Percentiles rank a stretch among this genome's conserved stretches.
phyloP scores from a whole-genome alignment of 768 basidiomycete species.

The Inosperma sp. region DNA sequence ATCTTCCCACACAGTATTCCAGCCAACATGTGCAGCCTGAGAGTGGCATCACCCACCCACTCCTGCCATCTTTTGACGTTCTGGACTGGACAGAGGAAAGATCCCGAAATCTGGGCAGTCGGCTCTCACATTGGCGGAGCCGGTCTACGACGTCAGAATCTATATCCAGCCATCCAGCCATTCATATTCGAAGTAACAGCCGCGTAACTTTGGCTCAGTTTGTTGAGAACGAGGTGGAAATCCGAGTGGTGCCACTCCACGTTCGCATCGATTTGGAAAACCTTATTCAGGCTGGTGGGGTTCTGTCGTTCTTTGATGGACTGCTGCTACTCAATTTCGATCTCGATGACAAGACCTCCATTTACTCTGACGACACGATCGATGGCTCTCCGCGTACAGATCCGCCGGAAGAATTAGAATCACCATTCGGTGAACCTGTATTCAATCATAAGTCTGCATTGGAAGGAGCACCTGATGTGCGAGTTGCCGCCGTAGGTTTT shows the following conservation, averaged over 20 bases:
- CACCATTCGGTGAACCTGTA: constrained; percentile 2
- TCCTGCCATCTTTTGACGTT: constrained; percentile 53
- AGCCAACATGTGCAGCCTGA: constrained; percentile 39
- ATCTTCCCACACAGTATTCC: constrained; percentile 56
- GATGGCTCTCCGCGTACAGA: background rate
- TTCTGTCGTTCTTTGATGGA: constrained; percentile 38
- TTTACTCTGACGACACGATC: background rate
- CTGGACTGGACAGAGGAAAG: constrained; percentile 57
- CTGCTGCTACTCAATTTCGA: constrained; percentile 5
- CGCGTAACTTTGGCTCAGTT: background rate
- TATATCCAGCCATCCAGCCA: background rate
- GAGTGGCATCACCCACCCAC: constrained; percentile 19
- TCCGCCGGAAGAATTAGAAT: constrained; percentile 1
- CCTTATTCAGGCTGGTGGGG: constrained; percentile 34
- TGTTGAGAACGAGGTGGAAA: constrained; percentile 29
- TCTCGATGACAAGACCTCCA: constrained; percentile 22
- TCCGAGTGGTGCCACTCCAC: constrained; percentile 62
- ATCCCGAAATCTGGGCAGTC: constrained; percentile 40
- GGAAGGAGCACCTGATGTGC: background rate
- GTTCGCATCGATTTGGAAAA: constrained; percentile 66
- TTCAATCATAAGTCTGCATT: background rate
- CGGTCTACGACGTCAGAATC: constrained; percentile 21
- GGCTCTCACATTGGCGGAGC: constrained; percentile 60
- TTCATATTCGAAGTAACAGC: constrained; percentile 6
- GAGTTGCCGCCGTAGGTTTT: background rate